Base-by-base conservation (phyloP, 805 yeast genomes). In the Kuraishia molischiana region DNA sequence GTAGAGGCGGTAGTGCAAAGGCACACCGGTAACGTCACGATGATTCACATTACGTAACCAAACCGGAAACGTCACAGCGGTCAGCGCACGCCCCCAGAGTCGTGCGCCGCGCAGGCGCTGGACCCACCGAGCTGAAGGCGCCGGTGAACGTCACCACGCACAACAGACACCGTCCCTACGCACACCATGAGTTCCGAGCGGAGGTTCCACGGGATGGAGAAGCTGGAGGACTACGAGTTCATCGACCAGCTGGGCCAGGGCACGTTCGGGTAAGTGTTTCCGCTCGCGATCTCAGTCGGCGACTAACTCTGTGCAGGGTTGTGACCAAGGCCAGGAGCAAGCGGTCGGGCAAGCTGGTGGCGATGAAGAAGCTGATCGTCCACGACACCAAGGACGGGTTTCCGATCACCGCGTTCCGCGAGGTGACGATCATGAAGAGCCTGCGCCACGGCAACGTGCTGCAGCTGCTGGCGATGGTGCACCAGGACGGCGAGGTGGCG, bases 391-490 rank as follows among this genome's bases (percentile, higher is more conserved):
- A 78, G 46, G 89, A 83, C 48, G 82, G 85, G 26, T 87, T 90
- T 53, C 97, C 98, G 2, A 79, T 92, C 20, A 92, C 98, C 0
- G 96, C 97, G 2, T 74, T 89, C 58, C 71, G 99, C 44, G 99
- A 92, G 53, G 87, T 90, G 41, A 73, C 80, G 14, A 85, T 87
- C 18, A 65, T 92, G 57, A 85, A 85, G 57, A 66, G 68, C 35
- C 62, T 92, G 36, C 56, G 67, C 38, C 85, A 90, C 54, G 59
- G 63, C 20, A 85, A 92, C 54, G 72, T 90, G 14, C 66, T 92
- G 19, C 85, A 79, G 43, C 66, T 92, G 31, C 53, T 82, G 9
- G 97, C 87, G 45, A 79, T 90, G 79, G 70, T 89, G 0, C 77
- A 78, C 36, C 79, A 76, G 41, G 29, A 59, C 50, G 15, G 64